Conservation (phyloP, 495 filamentous ascomycete genomes). For the Chaetomium cochliodes region DNA sequence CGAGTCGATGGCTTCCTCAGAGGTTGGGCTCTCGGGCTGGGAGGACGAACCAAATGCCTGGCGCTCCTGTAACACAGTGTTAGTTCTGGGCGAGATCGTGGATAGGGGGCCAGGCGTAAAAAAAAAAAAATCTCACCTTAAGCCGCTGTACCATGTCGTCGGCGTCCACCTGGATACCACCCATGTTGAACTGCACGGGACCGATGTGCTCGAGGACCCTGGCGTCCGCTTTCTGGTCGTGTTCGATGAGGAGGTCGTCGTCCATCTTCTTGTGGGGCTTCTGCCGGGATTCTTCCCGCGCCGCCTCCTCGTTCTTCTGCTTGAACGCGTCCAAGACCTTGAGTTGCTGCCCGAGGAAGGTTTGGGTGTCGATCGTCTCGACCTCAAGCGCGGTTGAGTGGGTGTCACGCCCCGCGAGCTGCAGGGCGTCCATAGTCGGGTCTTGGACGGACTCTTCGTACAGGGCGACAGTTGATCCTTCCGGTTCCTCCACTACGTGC, state of each 20-base stretch:
- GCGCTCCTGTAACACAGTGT: constrained; percentile 40
- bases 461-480: constrained; percentile 61
- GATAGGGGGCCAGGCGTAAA: not conserved
- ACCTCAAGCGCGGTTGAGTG: constrained; percentile 62
- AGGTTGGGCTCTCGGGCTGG: constrained; percentile 36
- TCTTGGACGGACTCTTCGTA: constrained; percentile 81
- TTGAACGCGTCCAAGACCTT: constrained; percentile 68
- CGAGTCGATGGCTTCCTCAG: constrained; percentile 35
- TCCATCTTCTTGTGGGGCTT: constrained; percentile 39
- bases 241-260: constrained; percentile 23
- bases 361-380: constrained; percentile 71
- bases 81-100: not conserved
- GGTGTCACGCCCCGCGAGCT: constrained; percentile 48
- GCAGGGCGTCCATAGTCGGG: constrained; percentile 61
- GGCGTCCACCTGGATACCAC: constrained; percentile 93
- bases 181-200: constrained; percentile 95
- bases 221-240: constrained; percentile 44
- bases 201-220: constrained; percentile 86
- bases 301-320: constrained; percentile 59
- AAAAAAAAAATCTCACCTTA: constrained; percentile 55
- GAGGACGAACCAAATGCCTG: constrained; percentile 45
- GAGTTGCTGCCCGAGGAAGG: constrained; percentile 71
- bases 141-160: constrained; percentile 91
- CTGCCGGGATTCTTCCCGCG: constrained; percentile 47
- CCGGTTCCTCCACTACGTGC: constrained; percentile 33